Base-by-base conservation (phyloP, 2,329 filamentous ascomycete genomes). In the Colletotrichum ledebouriae region DNA sequence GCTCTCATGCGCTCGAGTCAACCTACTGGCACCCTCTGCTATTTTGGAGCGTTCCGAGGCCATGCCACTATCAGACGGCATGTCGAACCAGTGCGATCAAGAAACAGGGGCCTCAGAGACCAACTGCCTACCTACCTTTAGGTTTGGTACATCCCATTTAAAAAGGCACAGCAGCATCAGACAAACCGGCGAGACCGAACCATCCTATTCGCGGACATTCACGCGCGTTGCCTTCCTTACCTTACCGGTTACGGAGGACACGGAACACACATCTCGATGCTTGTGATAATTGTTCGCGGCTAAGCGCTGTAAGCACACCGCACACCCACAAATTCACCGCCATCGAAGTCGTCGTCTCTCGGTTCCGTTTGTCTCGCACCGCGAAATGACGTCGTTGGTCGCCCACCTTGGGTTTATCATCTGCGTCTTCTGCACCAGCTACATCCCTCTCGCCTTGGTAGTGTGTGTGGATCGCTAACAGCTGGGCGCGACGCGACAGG, bases 1-100 rank as follows among this genome's bases (percentile, higher is more conserved):
- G 56, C 61, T 52, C 55, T 66, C 66, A 66, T 69, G 61, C 56
- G 66, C 66, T 39, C 50, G 66, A 66, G 66, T 66, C 62, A 60
- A 69, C 44, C 12, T 47, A 66, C 55, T n/a, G 34, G 41, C 20
- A 29, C 15, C 17, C n/a, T 46, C 29, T 59, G 15, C 42, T 66
- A 50, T 66, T 69, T 60, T 44, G 25, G 42, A 66, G 56, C 34
- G 39, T 22, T 34, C 17, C 41, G 15, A 61, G 42, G 25, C 56
- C 56, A 44, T 29, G 15, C 47, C 29, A 50, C 49, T 34, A 56
- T 69, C 61, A 52, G 66, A 66, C 42, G 66, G 42, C 56, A 52
- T 44, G 42, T 60, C 62, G 29, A 46, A 34, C 47, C 61, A 65
- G 39, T 34, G 46, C 29, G 29, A 37, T 12, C 13, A 37, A 12